Evolutionary conservation across 2,329 filamentous ascomycete genomes (phyloP).

Genomic region (Xylaria arbuscula): DNA sequence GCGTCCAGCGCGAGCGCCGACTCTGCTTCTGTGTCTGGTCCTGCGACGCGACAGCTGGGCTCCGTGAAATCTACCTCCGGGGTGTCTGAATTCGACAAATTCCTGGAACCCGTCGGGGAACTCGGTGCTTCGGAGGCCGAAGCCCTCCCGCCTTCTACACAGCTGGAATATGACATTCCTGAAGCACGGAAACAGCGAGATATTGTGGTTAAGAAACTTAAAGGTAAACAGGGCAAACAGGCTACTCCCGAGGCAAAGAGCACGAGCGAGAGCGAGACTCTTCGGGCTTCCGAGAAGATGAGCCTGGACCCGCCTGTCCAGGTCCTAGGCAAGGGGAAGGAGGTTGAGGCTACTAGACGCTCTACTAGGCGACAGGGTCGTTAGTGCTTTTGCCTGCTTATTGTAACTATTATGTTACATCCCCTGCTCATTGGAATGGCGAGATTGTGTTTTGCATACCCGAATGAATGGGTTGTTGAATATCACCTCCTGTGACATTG

Average conservation of each 20-base stretch:
- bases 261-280: neutral
- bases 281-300: slow-evolving; percentile 22
- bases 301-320: slow-evolving; percentile 14
- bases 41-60: slow-evolving; percentile 31
- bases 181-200: slow-evolving; percentile 56
- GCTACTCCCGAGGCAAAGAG: neutral
- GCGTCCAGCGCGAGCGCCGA: slow-evolving; percentile 61
- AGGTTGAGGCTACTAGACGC: slow-evolving; percentile 31
- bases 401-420: neutral
- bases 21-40: slow-evolving; percentile 45
- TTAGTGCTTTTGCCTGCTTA: neutral
- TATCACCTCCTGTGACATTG: neutral
- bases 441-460: neutral
- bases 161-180: slow-evolving; percentile 65
- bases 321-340: neutral
- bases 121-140: slow-evolving; percentile 25
- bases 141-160: slow-evolving; percentile 58
- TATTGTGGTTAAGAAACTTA: slow-evolving; percentile 44
- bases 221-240: slow-evolving; percentile 37
- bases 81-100: slow-evolving; percentile 32
- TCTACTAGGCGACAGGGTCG: slow-evolving; percentile 37
- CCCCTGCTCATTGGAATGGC: neutral
- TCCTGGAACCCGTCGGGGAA: slow-evolving; percentile 38
- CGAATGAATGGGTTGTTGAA: neutral
- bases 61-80: slow-evolving; percentile 27